A percentile compares a stretch with the other conserved stretches of the same genome.
These are phyloP conservation scores for Bolboschoenoplectus hybrid DNA, from an alignment of 202 grass and related monocot genomes.

Conservation along the genomic window DNA sequence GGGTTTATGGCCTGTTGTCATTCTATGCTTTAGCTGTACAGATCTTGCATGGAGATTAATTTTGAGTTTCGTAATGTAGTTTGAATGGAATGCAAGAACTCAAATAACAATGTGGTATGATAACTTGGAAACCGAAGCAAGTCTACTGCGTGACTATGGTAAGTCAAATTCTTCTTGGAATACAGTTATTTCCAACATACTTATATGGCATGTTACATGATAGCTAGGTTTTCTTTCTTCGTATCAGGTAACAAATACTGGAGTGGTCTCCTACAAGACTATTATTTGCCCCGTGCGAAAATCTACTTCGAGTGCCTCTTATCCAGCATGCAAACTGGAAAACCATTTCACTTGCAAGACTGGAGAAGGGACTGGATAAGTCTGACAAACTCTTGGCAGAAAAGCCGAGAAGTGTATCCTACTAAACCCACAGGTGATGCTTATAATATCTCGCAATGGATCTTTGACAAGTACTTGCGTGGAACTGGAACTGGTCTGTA, in stretches of 20 bases:
- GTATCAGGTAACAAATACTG: slow-evolving; percentile 87
- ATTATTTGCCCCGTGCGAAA: slow-evolving; percentile 67
- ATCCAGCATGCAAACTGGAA: slow-evolving; percentile 52
- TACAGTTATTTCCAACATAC: neutral
- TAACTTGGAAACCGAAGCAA: slow-evolving; percentile 73
- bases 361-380: slow-evolving; percentile 79
- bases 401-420: slow-evolving; percentile 50
- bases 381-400: slow-evolving; percentile 84
- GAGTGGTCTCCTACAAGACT: slow-evolving; percentile 69
- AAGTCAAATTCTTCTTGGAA: neutral
- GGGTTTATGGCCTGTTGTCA: neutral
- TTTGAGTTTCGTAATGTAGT: slow-evolving; percentile 48
- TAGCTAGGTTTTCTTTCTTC: neutral
- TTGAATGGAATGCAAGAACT: slow-evolving; percentile 94
- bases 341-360: slow-evolving; percentile 53
- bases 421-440: slow-evolving; percentile 55
- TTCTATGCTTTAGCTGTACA: neutral
- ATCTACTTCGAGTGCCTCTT: slow-evolving; percentile 75
- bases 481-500: neutral
- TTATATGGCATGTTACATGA: neutral
- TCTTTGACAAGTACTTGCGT: slow-evolving; percentile 57
- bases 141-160: slow-evolving; percentile 80
- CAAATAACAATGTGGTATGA: slow-evolving; percentile 97
- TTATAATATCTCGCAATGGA: slow-evolving; percentile 53
- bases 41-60: neutral